Conservation (phyloP, 768 basidiomycete genomes). For the Kwoniella sp. region DNA sequence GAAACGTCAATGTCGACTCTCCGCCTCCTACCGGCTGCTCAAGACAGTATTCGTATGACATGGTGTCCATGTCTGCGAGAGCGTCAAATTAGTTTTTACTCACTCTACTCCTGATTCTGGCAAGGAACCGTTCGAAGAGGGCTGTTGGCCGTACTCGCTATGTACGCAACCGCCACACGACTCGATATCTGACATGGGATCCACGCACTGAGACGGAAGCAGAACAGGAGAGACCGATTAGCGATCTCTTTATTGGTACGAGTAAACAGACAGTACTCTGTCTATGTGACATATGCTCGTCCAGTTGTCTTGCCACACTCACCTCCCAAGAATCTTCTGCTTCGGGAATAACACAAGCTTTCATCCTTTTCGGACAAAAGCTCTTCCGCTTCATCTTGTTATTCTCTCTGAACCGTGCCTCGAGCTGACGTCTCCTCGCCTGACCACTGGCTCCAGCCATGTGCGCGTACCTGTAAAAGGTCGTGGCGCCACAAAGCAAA, state of each 20-base stretch:
- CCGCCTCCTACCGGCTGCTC: no score
- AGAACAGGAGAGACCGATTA: neutral
- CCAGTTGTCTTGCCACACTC: neutral
- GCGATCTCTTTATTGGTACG: no score
- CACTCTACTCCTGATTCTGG: constrained; percentile 10
- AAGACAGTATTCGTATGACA: no score
- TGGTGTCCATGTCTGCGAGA: neutral
- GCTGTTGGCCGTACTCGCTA: constrained; percentile 9
- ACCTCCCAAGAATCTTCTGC: constrained; percentile 14
- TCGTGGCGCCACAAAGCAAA: neutral
- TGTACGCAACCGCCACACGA: constrained; percentile 12
- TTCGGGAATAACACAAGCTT: constrained; percentile 6
- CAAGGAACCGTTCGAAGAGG: neutral
- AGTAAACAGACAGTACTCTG: no score
- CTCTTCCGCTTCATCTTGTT: constrained; percentile 1
- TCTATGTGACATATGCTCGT: no score
- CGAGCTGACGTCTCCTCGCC: neutral
- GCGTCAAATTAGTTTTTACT: neutral
- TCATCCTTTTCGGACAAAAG: constrained; percentile 13
- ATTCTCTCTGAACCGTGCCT: neutral
- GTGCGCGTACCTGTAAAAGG: constrained; percentile 12
- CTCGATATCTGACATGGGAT: neutral
- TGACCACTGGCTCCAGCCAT: constrained; percentile 12
- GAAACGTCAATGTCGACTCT: no score
- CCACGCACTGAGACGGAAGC: neutral